phyloP scores from a whole-genome alignment of 768 basidiomycete species.

The Amanita exitialis region DNA sequence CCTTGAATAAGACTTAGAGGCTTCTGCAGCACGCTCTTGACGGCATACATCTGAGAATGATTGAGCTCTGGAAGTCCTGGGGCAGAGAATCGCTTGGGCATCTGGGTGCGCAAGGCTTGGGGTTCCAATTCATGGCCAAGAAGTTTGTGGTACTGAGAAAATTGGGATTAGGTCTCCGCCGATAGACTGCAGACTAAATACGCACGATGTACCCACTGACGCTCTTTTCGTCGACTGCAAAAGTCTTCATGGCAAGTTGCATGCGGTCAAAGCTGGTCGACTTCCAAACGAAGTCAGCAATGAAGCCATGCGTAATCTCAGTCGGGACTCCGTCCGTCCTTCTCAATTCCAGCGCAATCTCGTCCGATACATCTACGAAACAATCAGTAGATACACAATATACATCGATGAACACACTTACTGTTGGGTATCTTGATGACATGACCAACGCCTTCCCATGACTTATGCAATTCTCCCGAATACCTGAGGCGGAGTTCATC shows the following conservation, averaged over 20 bases:
- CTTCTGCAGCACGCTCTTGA: slow-evolving; percentile 97
- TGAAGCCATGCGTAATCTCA: slow-evolving; percentile 90
- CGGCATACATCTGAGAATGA: slow-evolving; percentile 99
- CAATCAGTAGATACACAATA: slow-evolving; percentile 5
- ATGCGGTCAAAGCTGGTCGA: slow-evolving; percentile 99
- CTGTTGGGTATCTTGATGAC: slow-evolving; percentile 99
- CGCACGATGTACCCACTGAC: slow-evolving; percentile 96
- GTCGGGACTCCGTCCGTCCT: slow-evolving; percentile 88
- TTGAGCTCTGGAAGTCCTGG: slow-evolving; percentile 97
- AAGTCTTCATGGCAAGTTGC: slow-evolving; percentile 99
- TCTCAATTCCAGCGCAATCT: slow-evolving; percentile 89
- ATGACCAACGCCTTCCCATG: slow-evolving; percentile 97
- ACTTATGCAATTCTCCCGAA: slow-evolving; percentile 78
- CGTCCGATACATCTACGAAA: slow-evolving; percentile 83
- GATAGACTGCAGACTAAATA: slow-evolving; percentile 7
- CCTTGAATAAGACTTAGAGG: slow-evolving; percentile 97
- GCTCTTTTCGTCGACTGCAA: slow-evolving; percentile 98
- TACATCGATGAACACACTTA: slow-evolving; percentile 28
- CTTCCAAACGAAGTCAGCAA: slow-evolving; percentile 99
- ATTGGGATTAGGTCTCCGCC: slow-evolving; percentile 6
- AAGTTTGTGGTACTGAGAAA: slow-evolving; percentile 85
- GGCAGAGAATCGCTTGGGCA: slow-evolving; percentile 97
- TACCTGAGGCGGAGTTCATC: slow-evolving; percentile 92
- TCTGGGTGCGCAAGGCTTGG: slow-evolving; percentile 80
- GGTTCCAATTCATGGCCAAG: slow-evolving; percentile 97